Evolutionary conservation across 2,329 filamentous ascomycete species (phyloP).

Genomic region (Aspergillus proliferans): DNA sequence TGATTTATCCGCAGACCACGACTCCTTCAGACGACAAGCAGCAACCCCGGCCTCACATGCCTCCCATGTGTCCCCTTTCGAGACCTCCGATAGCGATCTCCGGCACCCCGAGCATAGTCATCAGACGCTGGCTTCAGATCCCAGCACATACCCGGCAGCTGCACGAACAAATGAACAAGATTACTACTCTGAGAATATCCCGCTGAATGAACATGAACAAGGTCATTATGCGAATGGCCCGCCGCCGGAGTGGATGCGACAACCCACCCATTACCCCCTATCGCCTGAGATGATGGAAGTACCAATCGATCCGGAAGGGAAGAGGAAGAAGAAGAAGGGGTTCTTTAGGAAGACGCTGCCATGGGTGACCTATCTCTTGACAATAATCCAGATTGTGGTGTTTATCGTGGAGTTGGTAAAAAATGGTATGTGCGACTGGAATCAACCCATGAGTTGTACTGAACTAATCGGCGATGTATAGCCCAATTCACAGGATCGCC

Average conservation of each 20-base stretch:
- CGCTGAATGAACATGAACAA: slow-evolving; percentile 30
- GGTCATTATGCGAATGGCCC: slow-evolving; percentile 24
- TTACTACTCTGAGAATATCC: slow-evolving; percentile 39
- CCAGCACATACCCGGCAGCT: slow-evolving; percentile 23
- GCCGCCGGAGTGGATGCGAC: slow-evolving; percentile 36
- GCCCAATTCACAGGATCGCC: slow-evolving; percentile 68
- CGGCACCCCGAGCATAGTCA: slow-evolving; percentile 32
- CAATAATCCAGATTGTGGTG: slow-evolving; percentile 68
- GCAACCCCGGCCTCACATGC: slow-evolving; percentile 16
- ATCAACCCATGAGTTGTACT: neutral
- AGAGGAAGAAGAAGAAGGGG: slow-evolving; percentile 40
- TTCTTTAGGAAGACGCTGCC: slow-evolving; percentile 58
- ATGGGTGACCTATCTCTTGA: slow-evolving; percentile 77
- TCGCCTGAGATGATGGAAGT: slow-evolving; percentile 43
- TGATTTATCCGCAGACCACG: slow-evolving; percentile 29
- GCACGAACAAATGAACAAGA: slow-evolving; percentile 28
- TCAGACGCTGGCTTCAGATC: slow-evolving; percentile 30
- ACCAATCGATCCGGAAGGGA: slow-evolving; percentile 10
- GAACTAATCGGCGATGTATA: slow-evolving; percentile 25
- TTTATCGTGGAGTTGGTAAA: slow-evolving; percentile 85
- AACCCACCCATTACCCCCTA: slow-evolving; percentile 42
- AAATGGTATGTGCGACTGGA: slow-evolving; percentile 55
- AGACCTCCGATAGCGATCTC: slow-evolving; percentile 38
- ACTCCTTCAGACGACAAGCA: slow-evolving; percentile 30
- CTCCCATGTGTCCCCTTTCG: slow-evolving; percentile 34